Base-by-base conservation (phyloP, 768 basidiomycete genomes). In the Phanerodontia chrysosporium region DNA sequence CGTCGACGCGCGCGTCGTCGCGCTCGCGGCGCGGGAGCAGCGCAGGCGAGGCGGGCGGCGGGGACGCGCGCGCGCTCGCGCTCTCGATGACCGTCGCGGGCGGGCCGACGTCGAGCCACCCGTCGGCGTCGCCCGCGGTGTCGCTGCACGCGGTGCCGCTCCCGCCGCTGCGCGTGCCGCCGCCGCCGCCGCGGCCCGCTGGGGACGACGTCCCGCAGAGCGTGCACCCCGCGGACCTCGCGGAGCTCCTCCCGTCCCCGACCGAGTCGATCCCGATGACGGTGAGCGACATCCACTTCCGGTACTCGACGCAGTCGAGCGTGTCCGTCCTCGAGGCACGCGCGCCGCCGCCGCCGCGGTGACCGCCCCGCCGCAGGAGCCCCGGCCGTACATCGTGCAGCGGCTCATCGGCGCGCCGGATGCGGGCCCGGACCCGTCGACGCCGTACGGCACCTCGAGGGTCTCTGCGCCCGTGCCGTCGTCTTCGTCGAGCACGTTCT, bases 231-330 rank as follows among this genome's bases (percentile, higher is more conserved):
- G 1, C 66, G 62, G 49, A 65, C 65, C 28, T 64, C 66, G 22
- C 61, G 25, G 61, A 64, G 32, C 46, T 42, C 10, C 66, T 67
- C 14, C 66, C 65, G 12, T 74, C 73, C 3, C 73, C 73, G 21
- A 72, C 73, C 1, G 73, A 74, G 36, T 73, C 72, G 29, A 62
- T 74, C 51, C 72, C 73, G 0, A 59, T 70, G 52, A 70, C 72
- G 22, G 68, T 74, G 42, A 72, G 71, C 12, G 73, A 74, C 58
- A 73, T 74, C 51, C 70, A 73, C 63, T 74, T 74, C 69, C 68
- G 73, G 39, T 69, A 72, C 59, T 70, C 69, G 25, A 64, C 66
- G 8, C 67, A 70, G 24, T 72, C 72, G 16, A 66, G 66, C 5
- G 59, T 62, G 5, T 66, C 55, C 54, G 22, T 44, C 62, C 13